Evolutionary conservation across 306 rosid genomes (phyloP).

Genomic region (Purshia tridentata): DNA sequence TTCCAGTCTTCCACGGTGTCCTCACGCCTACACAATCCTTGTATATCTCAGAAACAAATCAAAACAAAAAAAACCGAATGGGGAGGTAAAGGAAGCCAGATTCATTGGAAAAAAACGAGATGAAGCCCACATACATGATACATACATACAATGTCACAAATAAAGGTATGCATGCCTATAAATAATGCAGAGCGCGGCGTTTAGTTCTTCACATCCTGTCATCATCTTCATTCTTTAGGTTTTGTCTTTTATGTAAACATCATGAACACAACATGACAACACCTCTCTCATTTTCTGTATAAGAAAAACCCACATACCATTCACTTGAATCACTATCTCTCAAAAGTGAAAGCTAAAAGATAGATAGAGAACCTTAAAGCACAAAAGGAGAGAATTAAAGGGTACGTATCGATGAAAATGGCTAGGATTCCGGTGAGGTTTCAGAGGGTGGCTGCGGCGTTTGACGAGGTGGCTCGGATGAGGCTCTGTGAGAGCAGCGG

Average conservation of each 20-base stretch:
- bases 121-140: conserved; percentile 38
- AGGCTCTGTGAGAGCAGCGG: conserved; percentile 76
- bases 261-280: conserved; percentile 35
- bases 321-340: conserved; percentile 2
- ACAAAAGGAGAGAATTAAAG: not conserved
- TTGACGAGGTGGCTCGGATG: conserved; percentile 49
- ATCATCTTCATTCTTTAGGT: conserved; percentile 4
- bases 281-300: not conserved
- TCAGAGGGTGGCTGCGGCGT: conserved; percentile 63
- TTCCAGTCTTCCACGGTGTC: too few relatives aligned
- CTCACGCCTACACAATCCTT: not conserved
- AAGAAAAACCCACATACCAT: not conserved
- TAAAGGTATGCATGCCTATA: conserved; percentile 12
- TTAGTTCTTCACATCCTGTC: conserved; percentile 17
- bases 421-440: conserved; percentile 49
- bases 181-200: conserved; percentile 28
- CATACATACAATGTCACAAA: not conserved
- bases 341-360: not conserved
- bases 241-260: conserved; percentile 30
- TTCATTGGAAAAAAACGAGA: conserved; percentile 21
- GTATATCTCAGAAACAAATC: not conserved
- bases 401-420: not conserved
- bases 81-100: conserved; percentile 11
- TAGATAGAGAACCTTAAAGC: not conserved
- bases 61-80: not conserved